Conservation (phyloP, 2,329 filamentous ascomycete genomes). For the Lachnellula arida region DNA sequence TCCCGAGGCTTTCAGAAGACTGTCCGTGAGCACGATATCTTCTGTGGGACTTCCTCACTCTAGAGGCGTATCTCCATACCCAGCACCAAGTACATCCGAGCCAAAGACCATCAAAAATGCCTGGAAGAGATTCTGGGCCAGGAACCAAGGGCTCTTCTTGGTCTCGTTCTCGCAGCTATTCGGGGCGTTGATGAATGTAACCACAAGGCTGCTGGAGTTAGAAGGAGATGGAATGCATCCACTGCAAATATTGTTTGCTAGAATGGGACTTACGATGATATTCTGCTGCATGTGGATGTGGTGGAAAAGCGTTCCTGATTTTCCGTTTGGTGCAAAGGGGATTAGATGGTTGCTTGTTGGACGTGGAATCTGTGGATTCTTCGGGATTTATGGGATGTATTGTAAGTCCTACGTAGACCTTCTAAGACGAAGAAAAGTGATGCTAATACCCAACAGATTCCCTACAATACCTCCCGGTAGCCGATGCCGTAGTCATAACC, state of each 20-base stretch:
- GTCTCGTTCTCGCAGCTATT: constrained; percentile 77
- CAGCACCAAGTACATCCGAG: constrained; percentile 1
- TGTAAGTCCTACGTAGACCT: constrained; percentile 16
- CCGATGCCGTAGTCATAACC: constrained; percentile 85
- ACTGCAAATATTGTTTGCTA: constrained; percentile 76
- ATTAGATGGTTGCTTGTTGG: constrained; percentile 64
- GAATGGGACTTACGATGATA: constrained; percentile 70
- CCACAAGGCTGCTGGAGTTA: constrained; percentile 69
- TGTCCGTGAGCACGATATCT: constrained; percentile 41
- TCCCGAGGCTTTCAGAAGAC: constrained; percentile 33
- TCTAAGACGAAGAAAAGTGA: background rate
- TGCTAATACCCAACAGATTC: constrained; percentile 41
- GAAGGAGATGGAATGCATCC: constrained; percentile 71
- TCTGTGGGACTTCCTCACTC: constrained; percentile 25
- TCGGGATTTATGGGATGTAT: constrained; percentile 67
- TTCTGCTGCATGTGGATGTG: constrained; percentile 70
- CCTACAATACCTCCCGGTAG: constrained; percentile 73
- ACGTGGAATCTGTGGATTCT: constrained; percentile 67
- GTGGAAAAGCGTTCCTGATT: constrained; percentile 60
- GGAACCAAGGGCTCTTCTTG: constrained; percentile 68
- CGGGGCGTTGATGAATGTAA: constrained; percentile 79
- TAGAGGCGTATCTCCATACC: constrained; percentile 15
- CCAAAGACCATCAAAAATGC: constrained; percentile 5
- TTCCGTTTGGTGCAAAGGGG: constrained; percentile 63
- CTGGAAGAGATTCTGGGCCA: constrained; percentile 46